Evolutionary conservation across 352 stramenopile genomes (phyloP).

Genomic region (Phytophthora pinifolia): DNA sequence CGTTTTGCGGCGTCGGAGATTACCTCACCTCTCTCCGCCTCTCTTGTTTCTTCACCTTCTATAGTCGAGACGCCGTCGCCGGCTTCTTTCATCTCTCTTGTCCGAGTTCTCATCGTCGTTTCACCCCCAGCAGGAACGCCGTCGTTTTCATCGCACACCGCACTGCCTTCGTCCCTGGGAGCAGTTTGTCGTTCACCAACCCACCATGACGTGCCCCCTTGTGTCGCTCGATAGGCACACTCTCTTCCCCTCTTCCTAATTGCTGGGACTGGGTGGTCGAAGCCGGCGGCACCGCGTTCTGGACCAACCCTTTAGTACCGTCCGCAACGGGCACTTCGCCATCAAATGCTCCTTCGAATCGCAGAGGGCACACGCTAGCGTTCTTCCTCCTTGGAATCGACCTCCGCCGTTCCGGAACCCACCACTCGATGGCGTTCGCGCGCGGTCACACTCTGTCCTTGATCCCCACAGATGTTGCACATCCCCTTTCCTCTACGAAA

Average conservation of each 20-base stretch:
- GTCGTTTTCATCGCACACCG: too few relatives aligned
- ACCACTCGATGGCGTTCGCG: too few relatives aligned
- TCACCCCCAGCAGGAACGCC: too few relatives aligned
- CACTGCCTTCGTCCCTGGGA: too few relatives aligned
- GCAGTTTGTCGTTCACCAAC: too few relatives aligned
- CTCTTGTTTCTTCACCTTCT: too few relatives aligned
- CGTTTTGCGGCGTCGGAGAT: too few relatives aligned
- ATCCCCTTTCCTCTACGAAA: not conserved
- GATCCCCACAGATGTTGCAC: not conserved
- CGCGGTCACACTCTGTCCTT: not conserved
- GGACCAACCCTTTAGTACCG: not conserved
- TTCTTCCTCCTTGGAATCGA: not conserved
- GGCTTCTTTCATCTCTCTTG: not conserved
- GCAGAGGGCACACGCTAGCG: not conserved
- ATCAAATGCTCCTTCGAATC: not conserved
- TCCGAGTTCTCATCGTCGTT: too few relatives aligned
- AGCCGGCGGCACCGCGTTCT: not conserved
- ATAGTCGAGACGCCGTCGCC: not conserved
- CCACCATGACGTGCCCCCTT: not conserved
- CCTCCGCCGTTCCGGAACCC: not conserved
- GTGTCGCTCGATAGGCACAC: conserved; percentile 1
- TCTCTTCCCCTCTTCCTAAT: not conserved
- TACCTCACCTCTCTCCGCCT: too few relatives aligned
- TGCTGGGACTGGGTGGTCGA: not conserved
- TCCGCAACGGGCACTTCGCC: not conserved